Evolutionary conservation across 176 grass and related monocot species (phyloP), one percentile per base, ranked within the genome.

Genomic region (Miscanthus lutarioriparius): DNA sequence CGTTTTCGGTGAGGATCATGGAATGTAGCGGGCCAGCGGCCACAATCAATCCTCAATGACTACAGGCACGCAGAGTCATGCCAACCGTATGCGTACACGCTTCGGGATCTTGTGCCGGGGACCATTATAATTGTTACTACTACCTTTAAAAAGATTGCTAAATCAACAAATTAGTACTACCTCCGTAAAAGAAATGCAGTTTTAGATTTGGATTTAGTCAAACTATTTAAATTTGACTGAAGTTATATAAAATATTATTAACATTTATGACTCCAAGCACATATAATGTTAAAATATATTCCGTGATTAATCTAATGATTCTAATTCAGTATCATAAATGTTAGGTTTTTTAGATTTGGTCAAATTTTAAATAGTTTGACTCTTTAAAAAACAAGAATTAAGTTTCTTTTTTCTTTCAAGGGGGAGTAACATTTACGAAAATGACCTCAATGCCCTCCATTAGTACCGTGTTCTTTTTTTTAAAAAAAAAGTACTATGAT

Each of bases 1-100:
- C 39, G 16, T 82, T 70, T 83, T 41, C 30, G 35, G 40, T 80
- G n/a, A 84, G 23, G 16, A 70, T 80, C 28, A 38, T 62, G 82
- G 82, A 76, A 40, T 0, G 49, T 76, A 71, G 62, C 37, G 4
- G 14, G 43, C 43, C 47, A 51, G 82, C 74, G 58, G 8, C 36
- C 84, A 47, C 79, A 62, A 43, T 82, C 17, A 65, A 81, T 82
- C 78, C 43, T 7, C 53, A 65, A 26, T 67, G 79, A 82, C 64
- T 28, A 41, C 30, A 56, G 12, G 43, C 43, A 45, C 12, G 43
- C 43, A 45, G 3, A 14, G 43, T 45, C 43, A 45, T 14, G 43
- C 43, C 43, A 45, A 45, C 43, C 43, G 43, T 45, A 45, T 45
- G 43, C 3, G 43, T 45, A 45, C 38, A 45, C 38, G 38, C 39